Conservation (phyloP, 768 basidiomycete species). For the Mycena leptocephala region DNA sequence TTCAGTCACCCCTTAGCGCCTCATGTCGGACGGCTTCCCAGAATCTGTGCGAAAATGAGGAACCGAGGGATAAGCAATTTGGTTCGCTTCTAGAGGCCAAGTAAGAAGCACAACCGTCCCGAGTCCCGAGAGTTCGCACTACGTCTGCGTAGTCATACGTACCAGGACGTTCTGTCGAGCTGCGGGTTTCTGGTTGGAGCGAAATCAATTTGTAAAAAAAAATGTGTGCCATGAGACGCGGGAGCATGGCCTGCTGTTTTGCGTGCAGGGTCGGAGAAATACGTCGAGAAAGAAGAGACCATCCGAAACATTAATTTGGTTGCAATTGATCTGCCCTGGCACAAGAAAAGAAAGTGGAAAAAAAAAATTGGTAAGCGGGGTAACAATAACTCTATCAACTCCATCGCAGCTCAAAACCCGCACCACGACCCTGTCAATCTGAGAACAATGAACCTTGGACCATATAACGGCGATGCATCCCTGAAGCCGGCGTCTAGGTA, state of each 20-base stretch:
- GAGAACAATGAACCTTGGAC: background rate
- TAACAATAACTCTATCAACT: background rate
- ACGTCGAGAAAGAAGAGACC: background rate
- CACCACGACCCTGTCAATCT: conserved; percentile 16
- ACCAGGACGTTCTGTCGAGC: background rate
- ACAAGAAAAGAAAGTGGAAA: background rate
- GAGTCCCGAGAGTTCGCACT: conserved; percentile 8
- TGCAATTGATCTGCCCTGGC: conserved; percentile 18
- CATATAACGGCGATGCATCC: background rate
- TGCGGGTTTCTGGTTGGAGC: conserved; percentile 5
- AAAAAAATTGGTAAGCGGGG: background rate
- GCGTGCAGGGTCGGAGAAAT: conserved; percentile 27
- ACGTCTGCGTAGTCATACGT: conserved; percentile 3
- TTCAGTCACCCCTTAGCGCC: conserved; percentile 12
- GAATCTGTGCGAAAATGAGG: conserved; percentile 15
- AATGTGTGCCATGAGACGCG: background rate
- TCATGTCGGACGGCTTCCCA: conserved; percentile 20
- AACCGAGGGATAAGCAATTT: conserved; percentile 20
- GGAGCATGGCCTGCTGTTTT: background rate
- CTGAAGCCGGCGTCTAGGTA: background rate
- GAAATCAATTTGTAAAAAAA: background rate
- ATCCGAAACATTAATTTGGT: background rate
- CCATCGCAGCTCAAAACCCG: conserved; percentile 16
- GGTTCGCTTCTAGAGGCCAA: conserved; percentile 9
- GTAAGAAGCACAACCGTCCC: conserved; percentile 22